These are phyloP conservation scores for Linderina pennispora DNA, from an alignment of 192 early-diverging fungal genomes.

Conservation along the genomic window DNA sequence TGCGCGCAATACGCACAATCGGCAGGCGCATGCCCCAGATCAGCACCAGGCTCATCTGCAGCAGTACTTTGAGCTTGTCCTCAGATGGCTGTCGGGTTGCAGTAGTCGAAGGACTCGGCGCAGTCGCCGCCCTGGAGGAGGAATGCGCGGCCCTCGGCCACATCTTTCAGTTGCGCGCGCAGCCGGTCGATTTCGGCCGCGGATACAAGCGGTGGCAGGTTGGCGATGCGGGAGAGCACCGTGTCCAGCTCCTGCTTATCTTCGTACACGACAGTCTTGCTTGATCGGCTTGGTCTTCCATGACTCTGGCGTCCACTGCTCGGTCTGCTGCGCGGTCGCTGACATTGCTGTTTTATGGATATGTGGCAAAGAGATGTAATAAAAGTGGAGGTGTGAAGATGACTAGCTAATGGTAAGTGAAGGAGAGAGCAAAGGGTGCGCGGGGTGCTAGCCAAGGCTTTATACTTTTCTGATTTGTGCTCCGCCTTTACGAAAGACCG, in stretches of 20 bases:
- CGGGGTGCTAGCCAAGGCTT: no score
- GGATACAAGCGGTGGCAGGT: conserved; percentile 87
- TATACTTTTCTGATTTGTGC: no score
- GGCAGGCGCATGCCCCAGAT: conserved; percentile 90
- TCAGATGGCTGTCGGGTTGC: conserved; percentile 87
- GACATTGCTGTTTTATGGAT: background rate
- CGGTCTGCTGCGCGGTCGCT: background rate
- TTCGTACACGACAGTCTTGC: conserved; percentile 88
- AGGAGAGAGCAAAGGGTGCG: background rate
- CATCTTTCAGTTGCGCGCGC: conserved; percentile 76
- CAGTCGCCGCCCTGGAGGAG: conserved; percentile 98
- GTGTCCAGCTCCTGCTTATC: conserved; percentile 59
- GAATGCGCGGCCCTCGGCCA: conserved; percentile 86
- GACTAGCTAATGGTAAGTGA: no score
- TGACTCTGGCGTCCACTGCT: conserved; percentile 57
- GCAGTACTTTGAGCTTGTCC: conserved; percentile 90
- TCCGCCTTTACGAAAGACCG: no score
- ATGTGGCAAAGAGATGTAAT: background rate
- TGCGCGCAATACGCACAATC: conserved; percentile 93
- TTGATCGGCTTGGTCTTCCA: conserved; percentile 72
- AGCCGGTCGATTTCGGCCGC: conserved; percentile 80
- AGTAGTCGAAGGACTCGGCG: conserved; percentile 98
- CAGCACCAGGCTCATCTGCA: conserved; percentile 96
- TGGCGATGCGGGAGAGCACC: conserved; percentile 69
- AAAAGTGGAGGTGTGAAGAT: background rate